These are phyloP conservation scores for Phyllosticta paracitricarpa DNA, from an alignment of 2,329 filamentous ascomycete species.

Conservation along the genomic window DNA sequence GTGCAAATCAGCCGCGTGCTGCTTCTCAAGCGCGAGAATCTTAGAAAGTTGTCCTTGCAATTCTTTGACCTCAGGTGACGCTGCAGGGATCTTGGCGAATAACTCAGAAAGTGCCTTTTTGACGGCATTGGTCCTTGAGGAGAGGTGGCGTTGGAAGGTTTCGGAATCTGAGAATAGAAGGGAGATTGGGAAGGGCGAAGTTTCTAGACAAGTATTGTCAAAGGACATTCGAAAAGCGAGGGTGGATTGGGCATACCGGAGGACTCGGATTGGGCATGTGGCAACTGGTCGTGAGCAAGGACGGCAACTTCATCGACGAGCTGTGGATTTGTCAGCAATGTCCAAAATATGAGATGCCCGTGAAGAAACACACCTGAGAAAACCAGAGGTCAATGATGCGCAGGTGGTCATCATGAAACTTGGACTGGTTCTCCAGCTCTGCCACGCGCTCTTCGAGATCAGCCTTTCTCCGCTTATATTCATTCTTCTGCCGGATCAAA, in stretches of 20 bases:
- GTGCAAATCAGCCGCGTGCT: slow-evolving; percentile 66
- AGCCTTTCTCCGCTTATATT: slow-evolving; percentile 85
- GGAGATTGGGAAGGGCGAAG: slow-evolving; percentile 39
- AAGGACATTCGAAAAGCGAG: not conserved
- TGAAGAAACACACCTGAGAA: slow-evolving; percentile 58
- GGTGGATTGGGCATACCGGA: slow-evolving; percentile 6
- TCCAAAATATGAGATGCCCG: not conserved
- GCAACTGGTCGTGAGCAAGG: slow-evolving; percentile 27
- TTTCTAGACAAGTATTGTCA: not conserved
- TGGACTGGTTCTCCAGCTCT: slow-evolving; percentile 66
- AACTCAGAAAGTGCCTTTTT: slow-evolving; percentile 63
- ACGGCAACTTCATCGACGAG: slow-evolving; percentile 40
- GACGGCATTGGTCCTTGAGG: slow-evolving; percentile 65
- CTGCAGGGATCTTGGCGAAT: slow-evolving; percentile 40
- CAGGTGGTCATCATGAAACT: slow-evolving; percentile 86
- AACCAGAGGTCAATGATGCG: slow-evolving; percentile 90
- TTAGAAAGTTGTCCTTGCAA: slow-evolving; percentile 67
- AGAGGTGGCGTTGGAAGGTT: slow-evolving; percentile 68
- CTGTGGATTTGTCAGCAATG: slow-evolving; percentile 22
- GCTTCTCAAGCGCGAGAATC: slow-evolving; percentile 73
- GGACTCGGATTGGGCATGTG: not conserved
- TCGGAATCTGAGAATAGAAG: slow-evolving; percentile 46
- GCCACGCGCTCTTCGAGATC: slow-evolving; percentile 72
- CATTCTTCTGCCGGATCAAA: slow-evolving; percentile 93
- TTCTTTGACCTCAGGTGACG: slow-evolving; percentile 58